Conservation (phyloP, 257 asterid species). For the Jasminum sambac region DNA sequence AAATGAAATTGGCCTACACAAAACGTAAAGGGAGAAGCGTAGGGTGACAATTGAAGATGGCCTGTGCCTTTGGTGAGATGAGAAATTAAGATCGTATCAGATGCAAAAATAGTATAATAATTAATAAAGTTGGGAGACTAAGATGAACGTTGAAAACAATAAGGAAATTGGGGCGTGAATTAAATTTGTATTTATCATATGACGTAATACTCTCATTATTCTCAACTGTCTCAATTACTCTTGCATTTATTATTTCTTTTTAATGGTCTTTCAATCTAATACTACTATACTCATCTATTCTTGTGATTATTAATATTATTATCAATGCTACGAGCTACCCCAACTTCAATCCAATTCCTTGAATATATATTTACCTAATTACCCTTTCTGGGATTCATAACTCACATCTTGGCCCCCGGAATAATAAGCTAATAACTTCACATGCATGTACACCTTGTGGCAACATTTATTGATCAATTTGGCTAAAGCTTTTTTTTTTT, state of each 20-base stretch:
- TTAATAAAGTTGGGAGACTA: constrained; percentile 17
- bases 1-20: no score
- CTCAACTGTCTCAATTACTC: constrained; percentile 88
- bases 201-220: constrained; percentile 74
- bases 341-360: constrained; percentile 21
- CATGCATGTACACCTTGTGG: constrained; percentile 35
- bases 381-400: constrained; percentile 29
- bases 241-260: constrained; percentile 86
- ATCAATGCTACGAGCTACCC: constrained; percentile 51
- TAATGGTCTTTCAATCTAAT: constrained; percentile 74
- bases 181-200: constrained; percentile 73
- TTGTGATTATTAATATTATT: background rate
- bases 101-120: constrained; percentile 4
- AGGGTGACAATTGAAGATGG: constrained; percentile 7
- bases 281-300: constrained; percentile 23
- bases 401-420: constrained; percentile 37
- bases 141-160: constrained; percentile 20
- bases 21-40: constrained; percentile 13
- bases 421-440: constrained; percentile 43
- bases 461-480: constrained; percentile 34
- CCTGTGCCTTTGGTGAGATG: constrained; percentile 20
- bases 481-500: constrained; percentile 12
- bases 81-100: constrained; percentile 22
- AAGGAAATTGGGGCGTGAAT: constrained; percentile 35
- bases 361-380: constrained; percentile 36